These are phyloP conservation scores for Leccinellum albellum DNA, from an alignment of 768 basidiomycete genomes.

Conservation along the genomic window DNA sequence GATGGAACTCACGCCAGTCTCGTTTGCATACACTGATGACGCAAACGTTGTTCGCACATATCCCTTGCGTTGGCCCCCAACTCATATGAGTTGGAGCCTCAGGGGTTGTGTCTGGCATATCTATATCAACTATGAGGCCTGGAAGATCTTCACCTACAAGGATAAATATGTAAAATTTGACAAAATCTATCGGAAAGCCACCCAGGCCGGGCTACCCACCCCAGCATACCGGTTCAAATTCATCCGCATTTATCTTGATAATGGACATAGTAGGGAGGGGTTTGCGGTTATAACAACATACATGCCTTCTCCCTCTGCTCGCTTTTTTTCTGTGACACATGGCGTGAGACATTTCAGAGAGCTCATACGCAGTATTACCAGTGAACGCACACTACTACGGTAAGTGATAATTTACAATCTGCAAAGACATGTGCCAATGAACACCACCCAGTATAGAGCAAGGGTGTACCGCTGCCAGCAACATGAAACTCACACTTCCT, in stretches of 20 bases:
- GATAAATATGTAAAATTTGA: background rate
- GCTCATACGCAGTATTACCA: background rate
- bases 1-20: background rate
- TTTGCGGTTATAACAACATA: background rate
- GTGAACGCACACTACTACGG: background rate
- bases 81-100: background rate
- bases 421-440: background rate
- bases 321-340: background rate
- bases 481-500: background rate
- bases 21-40: background rate
- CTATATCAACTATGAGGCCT: background rate
- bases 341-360: background rate
- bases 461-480: background rate
- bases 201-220: background rate
- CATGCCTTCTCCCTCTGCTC: background rate
- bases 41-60: fast-evolving
- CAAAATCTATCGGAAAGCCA: background rate
- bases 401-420: background rate
- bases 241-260: background rate
- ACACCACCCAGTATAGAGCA: background rate
- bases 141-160: background rate
- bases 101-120: background rate
- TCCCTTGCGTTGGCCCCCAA: background rate
- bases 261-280: fast-evolving
- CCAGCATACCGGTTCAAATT: background rate